Conservation (phyloP, 139 green algal species). For the Closterium sp. region DNA sequence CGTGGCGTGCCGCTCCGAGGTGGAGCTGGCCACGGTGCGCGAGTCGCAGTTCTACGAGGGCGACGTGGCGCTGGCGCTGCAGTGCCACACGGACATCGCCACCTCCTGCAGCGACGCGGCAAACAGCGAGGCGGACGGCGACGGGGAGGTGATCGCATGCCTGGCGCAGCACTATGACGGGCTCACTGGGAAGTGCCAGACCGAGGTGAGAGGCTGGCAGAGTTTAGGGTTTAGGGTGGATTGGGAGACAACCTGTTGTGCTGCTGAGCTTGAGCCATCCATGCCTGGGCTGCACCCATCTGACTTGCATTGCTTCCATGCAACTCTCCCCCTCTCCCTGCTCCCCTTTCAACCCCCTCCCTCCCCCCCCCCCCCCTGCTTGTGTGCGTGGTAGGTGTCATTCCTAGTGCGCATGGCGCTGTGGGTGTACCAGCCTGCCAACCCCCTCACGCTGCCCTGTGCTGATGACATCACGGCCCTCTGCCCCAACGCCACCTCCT, state of each 20-base stretch:
- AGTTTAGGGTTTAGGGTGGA: too few species aligned
- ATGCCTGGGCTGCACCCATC: too few species aligned
- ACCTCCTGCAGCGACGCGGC: constrained; percentile 3
- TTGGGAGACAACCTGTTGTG: too few species aligned
- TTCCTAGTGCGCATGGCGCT: constrained; percentile 78
- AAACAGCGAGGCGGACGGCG: constrained; percentile 20
- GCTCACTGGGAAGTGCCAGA: constrained; percentile 17
- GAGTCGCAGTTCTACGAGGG: constrained; percentile 24
- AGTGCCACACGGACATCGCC: constrained; percentile 28
- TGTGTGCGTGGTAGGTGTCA: constrained; percentile 57
- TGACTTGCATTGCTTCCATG: background rate
- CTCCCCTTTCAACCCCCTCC: background rate
- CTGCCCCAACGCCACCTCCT: constrained; percentile 48
- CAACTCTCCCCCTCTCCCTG: background rate
- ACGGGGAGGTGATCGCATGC: constrained; percentile 17
- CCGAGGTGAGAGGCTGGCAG: constrained; percentile 16
- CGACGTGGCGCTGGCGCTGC: constrained; percentile 27
- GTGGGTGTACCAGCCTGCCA: constrained; percentile 67
- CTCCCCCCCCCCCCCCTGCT: constrained; percentile 1
- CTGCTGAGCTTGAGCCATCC: too few species aligned
- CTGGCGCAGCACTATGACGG: constrained; percentile 29
- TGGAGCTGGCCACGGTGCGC: constrained; percentile 29
- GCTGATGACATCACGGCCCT: constrained; percentile 63
- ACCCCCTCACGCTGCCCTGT: constrained; percentile 66
- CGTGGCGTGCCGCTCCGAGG: constrained; percentile 30